Base-by-base conservation (phyloP, 2,329 filamentous ascomycete species). In the Venturia carpophila region DNA sequence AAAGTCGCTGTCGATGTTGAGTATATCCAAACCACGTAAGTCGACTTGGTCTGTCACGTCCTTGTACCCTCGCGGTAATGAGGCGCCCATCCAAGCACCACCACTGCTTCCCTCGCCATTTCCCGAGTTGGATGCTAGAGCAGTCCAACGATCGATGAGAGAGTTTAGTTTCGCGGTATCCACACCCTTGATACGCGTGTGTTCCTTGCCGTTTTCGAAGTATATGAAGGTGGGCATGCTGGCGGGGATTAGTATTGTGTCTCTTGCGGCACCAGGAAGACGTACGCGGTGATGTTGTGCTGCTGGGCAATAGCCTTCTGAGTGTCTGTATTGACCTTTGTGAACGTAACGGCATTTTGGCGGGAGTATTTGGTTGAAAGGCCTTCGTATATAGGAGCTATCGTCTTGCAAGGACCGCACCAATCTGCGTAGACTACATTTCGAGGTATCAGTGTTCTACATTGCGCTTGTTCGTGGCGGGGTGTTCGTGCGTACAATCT, bases 201-300 rank as follows among this genome's bases (percentile, higher is more conserved):
- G 82, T 65, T 86, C 79, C 68, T 85, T 81, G 70, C 87, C 88
- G 72, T 88, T 83, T 71, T 88, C 88, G 80, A 81, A 81, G 72
- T 97, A 83, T 72, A 97, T 84, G 76, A 97, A 96, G n/a, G 92
- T 96, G 10, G 94, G 94, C 73, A 93, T 92, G 68, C 83, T 84
- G 66, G 24, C 19, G 37, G 56, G 10, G 56, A 24, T 24, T 56
- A 62, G 30, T 17, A 15, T 15, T 10, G 27, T 24, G 24, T 27
- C 60, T 43, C 9, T 24, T 60, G 30, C 21, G 49, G 30, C 52
- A n/a, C 15, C 15, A 17, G 52, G 21, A 11, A 66, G 52, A 75
- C 83, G 70, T 78, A 87, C 77, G 85, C 84, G 24, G 85, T 87
- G 72, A 97, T 82, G 68, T 81, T 80, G 78, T 96, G 94, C 69